Base-by-base conservation (phyloP, 2,329 filamentous ascomycete species). In the Neofusicoccum laricinum region DNA sequence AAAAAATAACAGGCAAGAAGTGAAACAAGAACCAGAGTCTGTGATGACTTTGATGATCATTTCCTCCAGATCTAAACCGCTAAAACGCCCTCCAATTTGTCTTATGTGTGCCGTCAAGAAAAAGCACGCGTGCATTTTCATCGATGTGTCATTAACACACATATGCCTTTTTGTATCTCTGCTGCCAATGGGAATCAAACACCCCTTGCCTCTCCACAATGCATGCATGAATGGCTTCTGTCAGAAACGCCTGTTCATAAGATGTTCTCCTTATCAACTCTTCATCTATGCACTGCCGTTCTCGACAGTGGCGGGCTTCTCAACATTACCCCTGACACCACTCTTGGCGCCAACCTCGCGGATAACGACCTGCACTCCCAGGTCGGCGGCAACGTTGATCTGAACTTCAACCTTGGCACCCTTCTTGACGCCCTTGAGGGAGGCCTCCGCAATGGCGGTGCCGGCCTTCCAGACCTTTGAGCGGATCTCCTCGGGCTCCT, bases 391-490 rank as follows among this genome's bases (percentile, higher is more conserved):
- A 68, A 98, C 90, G 77, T 94, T 96, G 73, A 98, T 86, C 76
- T 92, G 96, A 63, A 98, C 88, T 84, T 99, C 95, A 69, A 99
- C 88, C 84, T 97, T 97, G 72, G 87, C 86, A 65, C 88, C 90
- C 81, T 94, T 93, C 87, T 94, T 94, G 70, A 96, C 86, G 66
- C 85, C 91, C 78, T 86, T 90, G 76, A 99, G 81, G 36, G 90
- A 90, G 11, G 92, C 90, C 82, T 99, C 95, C 66, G 93, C 93
- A 66, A 99, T 86, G 34, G 89, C 83, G 68, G 84, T 87, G 70
- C 91, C 91, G 53, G 92, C 86, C 85, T 96, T 97, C 92, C 93
- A 97, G 66, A 95, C 83, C 85, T 95, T 93, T 80, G 96, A 91
- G 68, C 93, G 86, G 73, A 88, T 85, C 81, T 97, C 93, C 78